These are phyloP conservation scores for Chamaecrista fasciculata DNA, from an alignment of 306 rosid genomes.

Conservation along the genomic window DNA sequence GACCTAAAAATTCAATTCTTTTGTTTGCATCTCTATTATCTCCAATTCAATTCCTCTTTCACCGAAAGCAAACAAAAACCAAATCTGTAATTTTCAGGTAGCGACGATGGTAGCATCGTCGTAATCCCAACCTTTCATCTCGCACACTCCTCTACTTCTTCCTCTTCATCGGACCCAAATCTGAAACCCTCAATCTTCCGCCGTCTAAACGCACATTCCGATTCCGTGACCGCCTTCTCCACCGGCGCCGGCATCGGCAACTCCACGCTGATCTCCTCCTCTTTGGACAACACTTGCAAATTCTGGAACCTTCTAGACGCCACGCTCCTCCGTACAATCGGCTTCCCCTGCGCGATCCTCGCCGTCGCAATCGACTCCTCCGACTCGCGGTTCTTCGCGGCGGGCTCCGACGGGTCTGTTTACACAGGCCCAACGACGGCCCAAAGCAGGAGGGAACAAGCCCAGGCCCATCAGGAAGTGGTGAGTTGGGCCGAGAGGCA, in stretches of 20 bases:
- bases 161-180: neutral
- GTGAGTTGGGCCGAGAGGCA: conserved; percentile 41
- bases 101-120: conserved; percentile 63
- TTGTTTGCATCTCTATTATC: too few species aligned
- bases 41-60: too few species aligned
- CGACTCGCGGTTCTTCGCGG: conserved; percentile 50
- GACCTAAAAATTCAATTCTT: too few species aligned
- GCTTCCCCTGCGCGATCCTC: conserved; percentile 49
- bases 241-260: conserved; percentile 31
- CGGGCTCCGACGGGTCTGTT: conserved; percentile 67
- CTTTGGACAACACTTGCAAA: conserved; percentile 60
- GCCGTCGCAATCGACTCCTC: conserved; percentile 42
- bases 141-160: conserved; percentile 22
- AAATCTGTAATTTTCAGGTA: conserved; percentile 63
- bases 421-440: conserved; percentile 35
- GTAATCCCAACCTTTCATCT: conserved; percentile 56
- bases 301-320: conserved; percentile 52
- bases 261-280: conserved; percentile 52
- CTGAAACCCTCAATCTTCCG: conserved; percentile 30
- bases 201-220: conserved; percentile 53
- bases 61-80: too few species aligned
- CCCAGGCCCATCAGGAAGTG: conserved; percentile 22
- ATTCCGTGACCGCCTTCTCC: conserved; percentile 47
- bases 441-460: neutral
- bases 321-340: conserved; percentile 28